Percentiles rank a stretch among this genome's conserved stretches.
Conservation (phyloP, 345 rosid genomes). For the Hibiscus trionum region DNA sequence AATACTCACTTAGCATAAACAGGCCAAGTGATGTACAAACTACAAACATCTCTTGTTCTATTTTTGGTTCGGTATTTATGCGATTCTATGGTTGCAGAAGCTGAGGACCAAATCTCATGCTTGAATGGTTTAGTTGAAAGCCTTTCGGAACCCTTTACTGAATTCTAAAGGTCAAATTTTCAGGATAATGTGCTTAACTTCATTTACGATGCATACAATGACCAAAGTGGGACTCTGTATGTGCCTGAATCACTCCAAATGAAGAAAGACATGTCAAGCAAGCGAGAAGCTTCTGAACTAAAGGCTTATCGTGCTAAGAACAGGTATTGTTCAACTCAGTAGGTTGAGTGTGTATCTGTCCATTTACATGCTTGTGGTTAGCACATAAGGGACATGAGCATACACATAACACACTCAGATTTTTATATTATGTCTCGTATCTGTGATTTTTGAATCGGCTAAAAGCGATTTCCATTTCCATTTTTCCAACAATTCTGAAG, state of each 20-base stretch:
- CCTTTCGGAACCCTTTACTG: conserved; percentile 4
- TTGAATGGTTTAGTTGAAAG: not conserved
- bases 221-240: conserved; percentile 30
- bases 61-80: not conserved
- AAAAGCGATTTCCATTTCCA: not conserved
- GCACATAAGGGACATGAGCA: not conserved
- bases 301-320: conserved; percentile 61
- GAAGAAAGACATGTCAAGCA: conserved; percentile 40
- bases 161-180: not conserved
- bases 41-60: not conserved
- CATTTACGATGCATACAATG: conserved; percentile 51
- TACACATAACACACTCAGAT: not conserved
- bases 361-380: not conserved
- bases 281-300: conserved; percentile 45
- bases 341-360: not conserved
- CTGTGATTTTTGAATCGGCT: not conserved
- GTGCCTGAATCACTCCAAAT: conserved; percentile 61
- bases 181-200: conserved; percentile 70
- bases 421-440: not conserved
- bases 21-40: not conserved
- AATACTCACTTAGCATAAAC: not conserved
- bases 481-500: conserved; percentile 29
- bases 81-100: not conserved
- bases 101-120: not conserved
- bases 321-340: conserved; percentile 34